Conservation (phyloP, 257 asterid genomes). For the Plantago major region DNA sequence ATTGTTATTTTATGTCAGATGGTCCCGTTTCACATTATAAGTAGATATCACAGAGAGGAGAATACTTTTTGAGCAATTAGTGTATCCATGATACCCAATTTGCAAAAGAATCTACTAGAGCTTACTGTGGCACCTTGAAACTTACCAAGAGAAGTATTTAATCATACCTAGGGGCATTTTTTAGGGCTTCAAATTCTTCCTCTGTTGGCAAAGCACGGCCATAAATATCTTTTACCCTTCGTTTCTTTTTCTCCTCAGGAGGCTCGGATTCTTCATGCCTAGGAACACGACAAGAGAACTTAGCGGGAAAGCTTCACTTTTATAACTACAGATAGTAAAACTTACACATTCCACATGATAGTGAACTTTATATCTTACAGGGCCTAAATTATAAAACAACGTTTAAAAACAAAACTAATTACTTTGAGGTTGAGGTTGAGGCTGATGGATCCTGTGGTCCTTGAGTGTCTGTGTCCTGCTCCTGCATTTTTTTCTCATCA, state of each 20-base stretch:
- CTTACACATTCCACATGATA: constrained; percentile 7
- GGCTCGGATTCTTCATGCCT: constrained; percentile 51
- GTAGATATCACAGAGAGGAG: no score
- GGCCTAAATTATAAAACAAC: constrained; percentile 8
- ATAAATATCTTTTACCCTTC: constrained; percentile 77
- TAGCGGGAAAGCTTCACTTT: neutral
- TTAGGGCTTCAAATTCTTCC: constrained; percentile 93
- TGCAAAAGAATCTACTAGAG: no score
- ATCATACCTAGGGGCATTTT: constrained; percentile 88
- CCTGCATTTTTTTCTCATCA: constrained; percentile 48
- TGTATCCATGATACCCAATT: no score
- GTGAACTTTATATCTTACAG: neutral
- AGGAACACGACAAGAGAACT: constrained; percentile 11
- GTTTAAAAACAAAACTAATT: constrained; percentile 19
- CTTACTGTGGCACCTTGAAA: no score
- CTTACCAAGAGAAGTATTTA: neutral
- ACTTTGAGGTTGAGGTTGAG: constrained; percentile 60
- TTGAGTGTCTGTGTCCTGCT: constrained; percentile 21
- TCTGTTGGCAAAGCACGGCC: constrained; percentile 93
- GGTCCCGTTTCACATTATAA: no score
- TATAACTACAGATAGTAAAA: neutral
- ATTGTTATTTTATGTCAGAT: no score
- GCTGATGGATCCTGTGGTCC: constrained; percentile 22
- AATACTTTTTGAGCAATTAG: no score
- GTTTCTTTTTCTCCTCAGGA: constrained; percentile 64